A percentile compares a stretch with the other conserved stretches of the same genome.
Evolutionary conservation across 2,329 filamentous ascomycete species (phyloP).

Genomic region (Helotiales sp.): DNA sequence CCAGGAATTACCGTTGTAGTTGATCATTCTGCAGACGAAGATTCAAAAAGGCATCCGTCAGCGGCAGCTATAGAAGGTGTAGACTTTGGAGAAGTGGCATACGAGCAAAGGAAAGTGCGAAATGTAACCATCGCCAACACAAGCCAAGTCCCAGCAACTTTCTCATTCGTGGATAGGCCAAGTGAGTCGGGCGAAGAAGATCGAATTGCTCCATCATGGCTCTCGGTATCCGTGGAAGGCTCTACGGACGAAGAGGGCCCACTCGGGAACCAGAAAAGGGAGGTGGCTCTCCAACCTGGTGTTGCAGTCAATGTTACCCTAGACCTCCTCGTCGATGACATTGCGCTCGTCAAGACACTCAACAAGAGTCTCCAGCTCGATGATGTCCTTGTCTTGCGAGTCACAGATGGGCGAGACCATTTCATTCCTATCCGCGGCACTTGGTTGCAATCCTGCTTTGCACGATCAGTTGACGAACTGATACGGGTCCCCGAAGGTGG

Average conservation of each 20-base stretch:
- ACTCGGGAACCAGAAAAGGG: conserved; percentile 30
- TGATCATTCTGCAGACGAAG: conserved; percentile 56
- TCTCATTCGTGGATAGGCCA: conserved; percentile 79
- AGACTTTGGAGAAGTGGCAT: conserved; percentile 78
- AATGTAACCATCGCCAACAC: conserved; percentile 91
- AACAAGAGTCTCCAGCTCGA: conserved; percentile 77
- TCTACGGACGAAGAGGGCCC: conserved; percentile 46
- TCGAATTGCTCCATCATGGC: conserved; percentile 64
- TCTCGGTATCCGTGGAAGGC: conserved; percentile 68
- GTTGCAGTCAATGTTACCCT: conserved; percentile 77
- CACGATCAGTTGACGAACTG: conserved; percentile 85
- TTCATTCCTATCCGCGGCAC: conserved; percentile 81
- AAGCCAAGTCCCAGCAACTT: conserved; percentile 76
- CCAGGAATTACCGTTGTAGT: conserved; percentile 84
- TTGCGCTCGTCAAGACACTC: conserved; percentile 68
- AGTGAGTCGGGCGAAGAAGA: conserved; percentile 58
- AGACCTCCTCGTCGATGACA: conserved; percentile 67
- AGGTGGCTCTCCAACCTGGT: conserved; percentile 78
- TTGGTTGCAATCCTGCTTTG: conserved; percentile 85
- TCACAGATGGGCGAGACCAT: conserved; percentile 84
- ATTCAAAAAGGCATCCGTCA: conserved; percentile 35
- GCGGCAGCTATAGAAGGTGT: conserved; percentile 57
- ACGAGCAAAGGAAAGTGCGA: conserved; percentile 67
- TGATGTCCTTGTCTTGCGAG: conserved; percentile 85
- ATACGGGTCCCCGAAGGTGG: conserved; percentile 87